Evolutionary conservation across 352 stramenopile species (phyloP), one percentile per base, ranked within the genome.

Genomic region (Globisporangium spiculum): DNA sequence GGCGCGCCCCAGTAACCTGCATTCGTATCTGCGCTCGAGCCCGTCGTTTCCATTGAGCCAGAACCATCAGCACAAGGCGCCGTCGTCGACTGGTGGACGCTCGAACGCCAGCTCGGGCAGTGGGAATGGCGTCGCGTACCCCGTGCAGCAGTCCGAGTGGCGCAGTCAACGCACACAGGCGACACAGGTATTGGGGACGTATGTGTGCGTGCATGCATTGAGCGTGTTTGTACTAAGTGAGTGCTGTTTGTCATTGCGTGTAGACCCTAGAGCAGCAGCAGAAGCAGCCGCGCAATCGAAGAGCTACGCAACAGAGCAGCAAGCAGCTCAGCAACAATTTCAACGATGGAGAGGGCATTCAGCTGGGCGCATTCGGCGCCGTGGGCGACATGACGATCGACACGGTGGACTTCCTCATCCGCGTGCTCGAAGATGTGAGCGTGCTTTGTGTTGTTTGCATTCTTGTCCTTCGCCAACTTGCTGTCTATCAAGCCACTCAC

Each of bases 341-440:
- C 20, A 50, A 7, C 22, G 41, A 27, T 10, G 48, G 26, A 16
- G 32, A n/a, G n/a, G 14, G 20, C 60, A 66, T 84, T 27, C 57
- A 68, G 6, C 63, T 91, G 7, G 80, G 80, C 1, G 63, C 58
- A 7, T 91, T 88, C 57, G 83, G 83, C 2, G 62, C 75, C 6
- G 73, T 94, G 34, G 30, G 63, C 16, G 54, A 55, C 10, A 91
- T 94, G 86, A 69, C 72, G n/a, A 67, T 77, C 8, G 83, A 89
- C 57, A 91, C 86, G 0, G 75, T 94, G 24, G 75, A 91, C n/a
- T 86, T 84, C 58, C 73, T 94, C 16, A 89, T 92, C 18, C 65
- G 75, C 36, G 73, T 86, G 55, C 73, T 94, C 10, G 79, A 88
- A 80, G 77, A 90, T 56, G 84, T 92, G 58, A 16, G 78, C 73